Percentiles rank a stretch among this genome's conserved stretches.
These are phyloP conservation scores for Kwoniella mangroviensis DNA, from an alignment of 768 basidiomycete genomes.

Conservation along the genomic window DNA sequence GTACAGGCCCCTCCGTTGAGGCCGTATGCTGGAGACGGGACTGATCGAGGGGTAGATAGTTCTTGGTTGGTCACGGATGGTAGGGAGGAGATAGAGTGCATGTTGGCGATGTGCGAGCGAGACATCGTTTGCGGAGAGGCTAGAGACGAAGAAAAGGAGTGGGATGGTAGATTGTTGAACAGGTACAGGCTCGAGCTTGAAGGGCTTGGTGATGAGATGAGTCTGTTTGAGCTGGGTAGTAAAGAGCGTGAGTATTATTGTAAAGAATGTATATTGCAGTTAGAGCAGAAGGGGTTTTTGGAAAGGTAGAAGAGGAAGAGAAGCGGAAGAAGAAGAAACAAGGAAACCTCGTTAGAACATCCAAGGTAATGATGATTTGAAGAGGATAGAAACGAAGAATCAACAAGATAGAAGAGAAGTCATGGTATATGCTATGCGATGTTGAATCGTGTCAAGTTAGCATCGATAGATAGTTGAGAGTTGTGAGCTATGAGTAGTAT, in stretches of 20 bases:
- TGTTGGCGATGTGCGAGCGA: slow-evolving; percentile 17
- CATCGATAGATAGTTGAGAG: too few species aligned
- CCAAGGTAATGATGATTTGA: not conserved
- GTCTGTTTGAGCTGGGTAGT: not conserved
- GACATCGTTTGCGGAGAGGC: not conserved
- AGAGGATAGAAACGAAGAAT: not conserved
- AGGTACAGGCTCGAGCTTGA: not conserved
- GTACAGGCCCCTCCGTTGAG: slow-evolving; percentile 14
- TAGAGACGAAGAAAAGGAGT: not conserved
- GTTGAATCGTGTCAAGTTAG: not conserved
- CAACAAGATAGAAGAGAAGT: not conserved
- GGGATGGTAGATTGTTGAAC: not conserved
- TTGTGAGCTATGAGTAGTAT: not conserved
- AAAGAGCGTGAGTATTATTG: slow-evolving; percentile 6
- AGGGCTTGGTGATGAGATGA: not conserved
- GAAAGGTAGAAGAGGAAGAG: not conserved
- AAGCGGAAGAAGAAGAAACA: not conserved
- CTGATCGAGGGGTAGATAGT: slow-evolving; percentile 7
- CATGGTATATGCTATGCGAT: slow-evolving; percentile 6
- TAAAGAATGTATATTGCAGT: slow-evolving; percentile 4
- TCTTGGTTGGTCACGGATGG: not conserved
- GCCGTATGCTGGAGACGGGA: slow-evolving; percentile 10
- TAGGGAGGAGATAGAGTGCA: slow-evolving; percentile 20
- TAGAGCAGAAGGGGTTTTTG: not conserved
- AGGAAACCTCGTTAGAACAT: not conserved